Evolutionary conservation across 169 alveolate species (phyloP).

Genomic region (Amoebophrya sp.): DNA sequence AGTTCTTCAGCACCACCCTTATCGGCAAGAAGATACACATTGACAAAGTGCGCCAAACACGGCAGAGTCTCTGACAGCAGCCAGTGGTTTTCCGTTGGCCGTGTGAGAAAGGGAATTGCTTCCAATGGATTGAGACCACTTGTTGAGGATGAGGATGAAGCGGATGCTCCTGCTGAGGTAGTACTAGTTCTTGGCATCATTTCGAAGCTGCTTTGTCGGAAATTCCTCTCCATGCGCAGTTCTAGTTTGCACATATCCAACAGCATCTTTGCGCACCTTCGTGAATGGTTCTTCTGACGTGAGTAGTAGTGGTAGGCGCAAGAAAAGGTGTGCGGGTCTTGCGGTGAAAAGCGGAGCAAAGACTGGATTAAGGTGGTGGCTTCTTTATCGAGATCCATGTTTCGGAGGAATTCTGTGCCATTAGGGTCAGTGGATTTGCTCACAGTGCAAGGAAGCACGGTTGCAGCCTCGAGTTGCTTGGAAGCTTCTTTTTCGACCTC

Average conservation of each 20-base stretch:
- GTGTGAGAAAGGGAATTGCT: neutral
- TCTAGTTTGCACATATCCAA: neutral
- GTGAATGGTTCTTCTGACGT: neutral
- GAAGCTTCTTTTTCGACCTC: neutral
- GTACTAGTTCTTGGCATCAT: too few species aligned
- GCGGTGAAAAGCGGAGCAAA: neutral
- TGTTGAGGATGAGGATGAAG: too few species aligned
- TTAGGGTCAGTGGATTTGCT: neutral
- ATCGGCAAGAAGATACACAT: neutral
- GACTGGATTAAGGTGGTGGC: neutral
- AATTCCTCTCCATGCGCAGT: neutral
- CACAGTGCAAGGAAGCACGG: slow-evolving; percentile 17
- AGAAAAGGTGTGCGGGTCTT: slow-evolving; percentile 5
- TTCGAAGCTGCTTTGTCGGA: too few species aligned
- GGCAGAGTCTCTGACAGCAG: neutral
- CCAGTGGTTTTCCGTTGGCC: neutral
- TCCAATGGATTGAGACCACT: too few species aligned
- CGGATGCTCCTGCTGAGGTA: too few species aligned
- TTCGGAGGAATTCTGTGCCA: neutral
- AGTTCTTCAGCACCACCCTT: too few species aligned
- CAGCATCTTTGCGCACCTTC: neutral
- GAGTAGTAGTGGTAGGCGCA: neutral
- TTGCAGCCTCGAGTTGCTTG: neutral
- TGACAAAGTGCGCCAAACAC: neutral
- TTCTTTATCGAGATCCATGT: neutral